Conservation (phyloP, 2,329 filamentous ascomycete species). For the Xylariaceae sp. region DNA sequence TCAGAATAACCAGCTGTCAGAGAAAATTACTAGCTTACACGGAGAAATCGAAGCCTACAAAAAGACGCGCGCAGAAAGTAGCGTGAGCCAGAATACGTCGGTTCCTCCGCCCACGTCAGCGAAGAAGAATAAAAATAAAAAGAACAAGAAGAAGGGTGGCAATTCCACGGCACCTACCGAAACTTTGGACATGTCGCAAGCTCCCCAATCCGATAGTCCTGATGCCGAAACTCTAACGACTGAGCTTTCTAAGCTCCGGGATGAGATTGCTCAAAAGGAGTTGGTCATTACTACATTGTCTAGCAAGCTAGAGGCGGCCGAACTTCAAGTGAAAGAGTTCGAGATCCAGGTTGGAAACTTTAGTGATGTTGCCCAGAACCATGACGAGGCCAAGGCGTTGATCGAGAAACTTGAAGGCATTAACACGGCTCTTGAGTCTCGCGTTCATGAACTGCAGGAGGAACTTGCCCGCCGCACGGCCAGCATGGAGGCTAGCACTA, state of each 20-base stretch:
- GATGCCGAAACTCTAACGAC: slow-evolving; percentile 41
- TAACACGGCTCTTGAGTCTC: slow-evolving; percentile 61
- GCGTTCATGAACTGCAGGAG: slow-evolving; percentile 64
- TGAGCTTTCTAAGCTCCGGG: slow-evolving; percentile 49
- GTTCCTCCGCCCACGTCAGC: slow-evolving; percentile 41
- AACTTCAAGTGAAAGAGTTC: slow-evolving; percentile 78
- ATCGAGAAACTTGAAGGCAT: slow-evolving; percentile 67
- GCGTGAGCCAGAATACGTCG: background rate
- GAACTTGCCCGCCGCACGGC: slow-evolving; percentile 50
- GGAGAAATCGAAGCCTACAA: slow-evolving; percentile 41
- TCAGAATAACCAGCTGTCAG: slow-evolving; percentile 30
- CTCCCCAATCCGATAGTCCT: slow-evolving; percentile 29
- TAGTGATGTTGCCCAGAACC: slow-evolving; percentile 72
- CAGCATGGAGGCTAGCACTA: slow-evolving; percentile 44
- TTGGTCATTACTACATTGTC: slow-evolving; percentile 67
- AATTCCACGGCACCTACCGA: slow-evolving; percentile 42
- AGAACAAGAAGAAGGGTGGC: slow-evolving; percentile 82
- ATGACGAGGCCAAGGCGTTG: slow-evolving; percentile 76
- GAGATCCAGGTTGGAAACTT: slow-evolving; percentile 78
- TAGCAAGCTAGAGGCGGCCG: slow-evolving; percentile 68
- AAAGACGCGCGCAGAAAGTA: background rate
- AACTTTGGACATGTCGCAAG: slow-evolving; percentile 35
- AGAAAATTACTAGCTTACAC: slow-evolving; percentile 43
- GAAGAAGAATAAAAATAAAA: slow-evolving; percentile 86
- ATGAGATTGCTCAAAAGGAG: slow-evolving; percentile 61